Base-by-base conservation (phyloP, 345 rosid genomes). In the Rhizophora mangle region DNA sequence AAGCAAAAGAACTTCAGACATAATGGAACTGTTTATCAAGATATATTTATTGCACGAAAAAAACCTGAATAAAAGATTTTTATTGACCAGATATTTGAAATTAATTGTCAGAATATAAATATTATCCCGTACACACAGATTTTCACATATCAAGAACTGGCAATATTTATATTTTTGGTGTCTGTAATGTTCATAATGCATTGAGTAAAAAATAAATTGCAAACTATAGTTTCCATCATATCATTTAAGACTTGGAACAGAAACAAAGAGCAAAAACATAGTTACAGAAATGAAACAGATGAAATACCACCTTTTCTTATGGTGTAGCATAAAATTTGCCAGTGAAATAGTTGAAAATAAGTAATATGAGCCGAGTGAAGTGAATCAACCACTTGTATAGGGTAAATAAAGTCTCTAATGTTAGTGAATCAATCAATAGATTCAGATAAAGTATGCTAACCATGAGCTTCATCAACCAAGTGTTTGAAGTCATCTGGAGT, bases 391-490 rank as follows among this genome's bases (percentile, higher is more conserved):
- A 39, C 61, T 66, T 63, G 63, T 56, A 55, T 49, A 62, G 68
- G 46, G 64, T 63, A 63, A 70, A 70, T 62, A 10, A 49, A 51
- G 31, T 57, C n/a, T 31, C 37, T 62, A 29, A 32, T 30, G 56
- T 57, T 51, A 56, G 62, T 58, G 11, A 66, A 63, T 29, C 24
- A 56, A 68, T 27, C 20, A 62, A 56, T 53, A 30, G 31, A 47
- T 55, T 26, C 57, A 64, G 51, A 54, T 34, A 24, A 47, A 73
- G 78, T 65, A 79, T 78, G 52, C 37, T 72, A 74, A 94, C 98
- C 97, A 62, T 94, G 98, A 55, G 98, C 98, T 82, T 88, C 97
- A 73, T 94, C 98, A 70, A 91, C 87, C 84, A 94, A 86, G 67
- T 73, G 83, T 80, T 94, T 94, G 86, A 94, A 91, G 77, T 94